Conservation (phyloP, 805 yeast species). For the Debaryomyces prosopidis region DNA sequence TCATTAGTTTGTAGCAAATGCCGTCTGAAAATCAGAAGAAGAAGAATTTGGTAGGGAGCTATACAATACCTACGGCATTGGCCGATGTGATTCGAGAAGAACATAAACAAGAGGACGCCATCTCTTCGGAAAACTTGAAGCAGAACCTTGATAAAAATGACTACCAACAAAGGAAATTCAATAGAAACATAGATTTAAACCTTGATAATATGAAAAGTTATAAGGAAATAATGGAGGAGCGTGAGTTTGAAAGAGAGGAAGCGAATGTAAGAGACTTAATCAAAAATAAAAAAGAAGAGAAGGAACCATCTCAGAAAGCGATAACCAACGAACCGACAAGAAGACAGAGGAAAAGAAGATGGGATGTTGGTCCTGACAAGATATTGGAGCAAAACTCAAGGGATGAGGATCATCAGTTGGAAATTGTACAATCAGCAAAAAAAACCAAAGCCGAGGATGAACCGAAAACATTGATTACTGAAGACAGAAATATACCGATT, state of each 20-base stretch:
- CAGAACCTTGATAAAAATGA: conserved; percentile 19
- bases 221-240: conserved; percentile 40
- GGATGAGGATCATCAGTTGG: too few species aligned
- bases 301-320: conserved; percentile 1
- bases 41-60: conserved; percentile 27
- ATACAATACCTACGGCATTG: conserved; percentile 32
- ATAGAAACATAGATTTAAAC: conserved; percentile 24
- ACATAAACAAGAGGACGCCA: conserved; percentile 15
- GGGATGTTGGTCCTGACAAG: conserved; percentile 44
- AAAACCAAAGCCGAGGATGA: conserved; percentile 2
- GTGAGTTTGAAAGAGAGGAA: conserved; percentile 42
- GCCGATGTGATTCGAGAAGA: conserved; percentile 26
- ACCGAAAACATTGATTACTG: neutral
- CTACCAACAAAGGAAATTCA: conserved; percentile 30
- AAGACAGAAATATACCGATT: conserved; percentile 14
- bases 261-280: conserved; percentile 23
- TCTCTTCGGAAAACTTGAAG: conserved; percentile 14
- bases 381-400: neutral
- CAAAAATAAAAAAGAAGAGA: conserved; percentile 16
- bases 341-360: conserved; percentile 36
- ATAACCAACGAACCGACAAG: conserved; percentile 2
- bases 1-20: neutral
- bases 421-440: conserved; percentile 1
- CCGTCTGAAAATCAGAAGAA: conserved; percentile 3
- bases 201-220: conserved; percentile 33